Base-by-base conservation (phyloP, 768 basidiomycete species). In the Lepiota brunneoincarnata region DNA sequence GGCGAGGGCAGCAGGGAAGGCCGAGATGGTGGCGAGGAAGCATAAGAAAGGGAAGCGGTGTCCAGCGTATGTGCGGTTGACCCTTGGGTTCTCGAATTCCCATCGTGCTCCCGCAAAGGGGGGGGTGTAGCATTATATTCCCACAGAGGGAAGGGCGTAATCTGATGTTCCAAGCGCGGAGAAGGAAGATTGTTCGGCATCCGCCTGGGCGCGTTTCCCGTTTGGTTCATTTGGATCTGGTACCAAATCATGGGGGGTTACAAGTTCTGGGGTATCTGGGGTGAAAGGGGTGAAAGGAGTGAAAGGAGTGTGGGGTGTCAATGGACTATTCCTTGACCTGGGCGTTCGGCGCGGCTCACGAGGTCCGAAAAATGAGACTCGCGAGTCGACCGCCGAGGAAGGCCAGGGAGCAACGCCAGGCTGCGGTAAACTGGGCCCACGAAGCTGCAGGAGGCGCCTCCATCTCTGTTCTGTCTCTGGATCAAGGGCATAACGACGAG, bases 61-160 rank as follows among this genome's bases (percentile, higher is more conserved):
- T 39, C 17, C 21, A 23, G 12, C 21, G n/a, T 6, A 26, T 53
- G 20, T 12, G 18, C 7, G 26, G 3, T 7, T 7, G 26, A 10
- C 7, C n/a, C 38, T 31, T 12, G 4, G 26, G 20, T 34, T 41
- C 18, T 14, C 12, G 11, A 10, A 28, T 21, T 39, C 28, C 37
- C 14, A 10, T 5, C 4, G 28, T 15, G 28, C 31, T 31, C 31
- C 53, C 53, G 48, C 28, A 47, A 48, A 17, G 35, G 53, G 39
- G 48, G 48, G 7, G 53, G 45, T 20, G 53, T 47, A 28, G 48
- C 41, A 37, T 4, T 18, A 11, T 28, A 6, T 31, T 53, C 52
- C 53, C 53, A 54, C 39, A 54, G 41, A 17, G 35, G 53, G 46
- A 54, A 54, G 9, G 53, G 53, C n/a, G 53, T 54, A 39, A 54